Base-by-base conservation (phyloP, 139 green algal genomes). In the Coccomyxa sp. region DNA sequence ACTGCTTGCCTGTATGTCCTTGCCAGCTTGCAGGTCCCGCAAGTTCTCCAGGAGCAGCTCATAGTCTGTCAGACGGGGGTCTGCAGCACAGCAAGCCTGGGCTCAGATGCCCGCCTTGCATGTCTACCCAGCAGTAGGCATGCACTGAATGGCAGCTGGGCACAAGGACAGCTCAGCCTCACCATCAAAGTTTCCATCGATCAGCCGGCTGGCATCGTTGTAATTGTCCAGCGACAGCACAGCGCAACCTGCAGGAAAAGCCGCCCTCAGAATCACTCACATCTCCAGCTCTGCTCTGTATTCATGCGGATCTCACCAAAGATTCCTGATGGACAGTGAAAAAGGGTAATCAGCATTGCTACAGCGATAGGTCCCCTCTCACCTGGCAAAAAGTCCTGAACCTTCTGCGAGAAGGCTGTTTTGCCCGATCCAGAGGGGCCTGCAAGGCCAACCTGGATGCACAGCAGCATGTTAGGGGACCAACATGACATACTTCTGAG, bases 151-250 rank as follows among this genome's bases (percentile, higher is more conserved):
- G n/a, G n/a, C n/a, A n/a, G n/a, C n/a, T n/a, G n/a, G n/a, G 40
- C 44, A 58, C 44, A 58, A 71, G 58, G n/a, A 36, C 18, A 71
- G 27, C 27, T n/a, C 44, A 12, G 2, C 27, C 64, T 10, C 70
- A 96, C 92, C 93, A 76, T 98, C 95, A 88, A 97, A 98, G 73
- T 98, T 98, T 77, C 86, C 84, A 79, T 98, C 93, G 69, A 97
- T 90, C 34, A 98, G 75, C 68, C 91, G 92, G 77, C 70, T 91
- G 41, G 86, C 92, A 84, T 98, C 95, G 79, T 99, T 99, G 91
- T 99, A 99, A 80, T 95, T 98, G 84, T 99, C 96, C 96, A 99
- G 98, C 50, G 86, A 93, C 68, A 99, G 89, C 9, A 98, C 55
- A 0, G 86, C 84, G 58, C 94, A 90, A 44, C 91, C 90, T 88